phyloP scores from a whole-genome alignment of 768 basidiomycete genomes.

The Suillus discolor region DNA sequence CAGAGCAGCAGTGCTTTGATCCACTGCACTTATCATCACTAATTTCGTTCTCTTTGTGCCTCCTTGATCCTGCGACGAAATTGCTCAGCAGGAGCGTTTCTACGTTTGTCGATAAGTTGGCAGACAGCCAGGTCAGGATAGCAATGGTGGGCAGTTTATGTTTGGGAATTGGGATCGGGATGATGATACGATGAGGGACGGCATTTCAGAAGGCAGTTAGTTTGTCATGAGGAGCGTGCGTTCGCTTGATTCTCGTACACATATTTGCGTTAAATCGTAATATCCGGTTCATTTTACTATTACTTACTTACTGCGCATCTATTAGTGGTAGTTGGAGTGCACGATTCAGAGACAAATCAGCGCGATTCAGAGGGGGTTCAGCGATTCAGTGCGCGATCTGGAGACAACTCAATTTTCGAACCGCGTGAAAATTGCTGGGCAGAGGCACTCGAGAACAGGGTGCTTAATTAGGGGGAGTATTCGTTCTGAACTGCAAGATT shows the following conservation, averaged over 20 bases:
- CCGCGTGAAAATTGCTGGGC: neutral
- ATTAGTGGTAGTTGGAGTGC: neutral
- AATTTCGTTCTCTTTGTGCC: slow-evolving; percentile 60
- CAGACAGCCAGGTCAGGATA: slow-evolving; percentile 32
- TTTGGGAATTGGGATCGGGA: slow-evolving; percentile 46
- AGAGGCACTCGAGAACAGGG: neutral
- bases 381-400: neutral
- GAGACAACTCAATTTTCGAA: neutral
- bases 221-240: neutral
- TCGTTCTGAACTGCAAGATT: neutral
- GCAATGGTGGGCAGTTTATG: slow-evolving; percentile 45
- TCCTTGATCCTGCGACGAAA: slow-evolving; percentile 49
- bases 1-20: slow-evolving; percentile 47
- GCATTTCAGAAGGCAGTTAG: neutral
- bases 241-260: slow-evolving; percentile 1
- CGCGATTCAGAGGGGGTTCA: slow-evolving; percentile 2
- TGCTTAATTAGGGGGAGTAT: neutral
- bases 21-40: slow-evolving; percentile 70
- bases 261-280: slow-evolving; percentile 1
- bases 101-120: slow-evolving; percentile 26
- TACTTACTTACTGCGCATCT: slow-evolving; percentile 3
- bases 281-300: slow-evolving; percentile 5
- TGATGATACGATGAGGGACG: slow-evolving; percentile 30
- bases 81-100: slow-evolving; percentile 27
- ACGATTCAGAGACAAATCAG: neutral